Base-by-base conservation (phyloP, 1,139 yeast species). In the Candida albicans region DNA sequence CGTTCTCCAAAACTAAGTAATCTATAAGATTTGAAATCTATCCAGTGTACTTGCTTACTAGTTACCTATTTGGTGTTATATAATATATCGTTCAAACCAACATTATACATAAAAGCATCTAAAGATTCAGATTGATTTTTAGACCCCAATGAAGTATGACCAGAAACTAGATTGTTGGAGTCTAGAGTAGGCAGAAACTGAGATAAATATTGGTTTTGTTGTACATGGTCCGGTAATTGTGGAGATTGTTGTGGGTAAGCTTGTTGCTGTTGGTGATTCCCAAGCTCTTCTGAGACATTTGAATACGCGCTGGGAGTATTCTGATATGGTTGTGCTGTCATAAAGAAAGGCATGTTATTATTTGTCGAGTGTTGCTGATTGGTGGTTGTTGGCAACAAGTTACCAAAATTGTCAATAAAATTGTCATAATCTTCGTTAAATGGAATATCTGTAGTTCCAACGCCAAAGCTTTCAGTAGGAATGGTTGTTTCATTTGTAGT, bases 11-110 rank as follows among this genome's bases (percentile, higher is more conserved):
- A 27, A 27, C 29, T 27, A 8, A 9, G n/a, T 4, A 8, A 3
- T 18, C 5, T 18, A 18, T 5, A 18, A 3, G 5, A 18, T 18
- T 18, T 14, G 8, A 32, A 32, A 32, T 13, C 5, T 9, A 14
- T 32, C 22, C n/a, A n/a, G 13, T 13, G 22, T 27, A 39, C 2
- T 10, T 32, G 22, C 24, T 12, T 18, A 4, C 5, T 5, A 18
- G 4, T 29, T 2, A 27, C 18, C 36, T 39, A 33, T 30, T 28
- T 40, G 8, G 45, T 38, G 41, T 55, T 61, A 45, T 55, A 58
- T 42, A 58, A 48, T 24, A 57, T 51, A 43, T 58, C 62, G 41
- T 54, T 58, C 25, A 56, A 52, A 7, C 61, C 61, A 30, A 51
- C 54, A 44, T 48, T 57, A 43, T 56, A 55, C 60, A 56, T 52